Conservation (phyloP, 2,329 filamentous ascomycete species). For the Catunica adiposa region DNA sequence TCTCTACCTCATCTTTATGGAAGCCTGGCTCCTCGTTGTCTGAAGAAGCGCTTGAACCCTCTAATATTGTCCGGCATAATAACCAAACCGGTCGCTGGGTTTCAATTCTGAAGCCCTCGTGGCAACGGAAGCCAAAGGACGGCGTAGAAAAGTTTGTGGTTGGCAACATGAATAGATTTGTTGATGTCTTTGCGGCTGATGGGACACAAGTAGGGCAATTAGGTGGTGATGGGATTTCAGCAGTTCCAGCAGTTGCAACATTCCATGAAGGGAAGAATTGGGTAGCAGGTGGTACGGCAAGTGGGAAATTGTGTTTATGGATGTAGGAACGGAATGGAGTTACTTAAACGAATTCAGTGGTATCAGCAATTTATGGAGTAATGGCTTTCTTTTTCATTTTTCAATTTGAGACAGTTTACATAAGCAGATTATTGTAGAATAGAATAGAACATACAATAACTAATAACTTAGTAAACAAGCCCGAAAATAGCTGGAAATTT, state of each 20-base stretch:
- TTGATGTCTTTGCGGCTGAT: conserved; percentile 70
- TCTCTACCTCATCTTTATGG: conserved; percentile 45
- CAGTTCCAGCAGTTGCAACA: conserved; percentile 80
- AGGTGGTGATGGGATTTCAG: conserved; percentile 77
- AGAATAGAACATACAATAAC: too few species aligned
- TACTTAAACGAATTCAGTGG: neutral
- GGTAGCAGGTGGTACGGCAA: conserved; percentile 82
- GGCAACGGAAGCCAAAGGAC: conserved; percentile 66
- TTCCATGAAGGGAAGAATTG: conserved; percentile 80
- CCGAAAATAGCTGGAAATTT: too few species aligned
- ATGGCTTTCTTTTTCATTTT: neutral
- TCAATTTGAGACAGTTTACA: too few species aligned
- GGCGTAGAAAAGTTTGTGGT: conserved; percentile 78
- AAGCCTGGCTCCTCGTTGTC: conserved; percentile 39
- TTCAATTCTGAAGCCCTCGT: conserved; percentile 66
- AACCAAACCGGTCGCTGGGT: conserved; percentile 95
- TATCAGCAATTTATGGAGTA: neutral
- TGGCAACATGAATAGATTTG: conserved; percentile 94
- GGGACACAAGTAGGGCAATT: conserved; percentile 81
- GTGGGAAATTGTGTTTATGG: conserved; percentile 87
- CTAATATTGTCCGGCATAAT: conserved; percentile 61
- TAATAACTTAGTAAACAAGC: too few species aligned
- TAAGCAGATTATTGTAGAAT: too few species aligned
- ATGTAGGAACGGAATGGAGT: conserved; percentile 18
- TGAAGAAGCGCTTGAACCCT: conserved; percentile 50